Evolutionary conservation across 441 rosid species (phyloP), one percentile per base, ranked within the genome.

Genomic region (Rhodomyrtus psidioides): DNA sequence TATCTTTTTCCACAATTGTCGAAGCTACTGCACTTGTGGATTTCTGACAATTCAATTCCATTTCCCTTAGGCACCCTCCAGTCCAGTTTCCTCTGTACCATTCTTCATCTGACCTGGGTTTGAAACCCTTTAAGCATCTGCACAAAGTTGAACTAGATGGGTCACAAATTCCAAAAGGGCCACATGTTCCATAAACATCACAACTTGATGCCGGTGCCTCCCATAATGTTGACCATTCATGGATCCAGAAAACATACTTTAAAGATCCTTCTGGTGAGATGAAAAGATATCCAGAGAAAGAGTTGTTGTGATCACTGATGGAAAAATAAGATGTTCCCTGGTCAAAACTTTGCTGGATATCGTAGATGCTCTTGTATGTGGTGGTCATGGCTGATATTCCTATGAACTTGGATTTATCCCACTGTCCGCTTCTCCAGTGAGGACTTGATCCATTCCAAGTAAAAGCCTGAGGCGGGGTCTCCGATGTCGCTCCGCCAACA

Each of bases 351-450:
- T 83, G 76, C 56, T 21, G 53, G 12, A 83, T 12, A 44, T 9
- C 5, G 24, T n/a, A 44, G 39, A 2, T 57, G 21, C 30, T 83
- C n/a, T 2, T 7, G 79, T 83, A 83, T 6, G 23, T 23, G 9
- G 26, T 24, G 12, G 3, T 46, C 81, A 83, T 83, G 76, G n/a
- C 5, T 3, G 85, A 56, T 39, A 46, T 42, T 39, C 85, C 85
- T 12, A 83, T 83, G 55, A 83, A 83, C 26, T 59, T 46, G 17
- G 85, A 83, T 62, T 83, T 83, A 83, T 83, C 85, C 74, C 85
- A 83, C 54, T 58, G 85, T 54, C 85, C 85, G 26, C 76, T n/a
- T n/a, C n/a, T n/a, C n/a, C n/a, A n/a, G n/a, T n/a, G n/a, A n/a
- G n/a, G n/a, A n/a, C n/a, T n/a, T 17, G 85, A 44, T 19, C 76